Evolutionary conservation across 176 grass and related monocot genomes (phyloP).

Genomic region (Luzula sylvatica): DNA sequence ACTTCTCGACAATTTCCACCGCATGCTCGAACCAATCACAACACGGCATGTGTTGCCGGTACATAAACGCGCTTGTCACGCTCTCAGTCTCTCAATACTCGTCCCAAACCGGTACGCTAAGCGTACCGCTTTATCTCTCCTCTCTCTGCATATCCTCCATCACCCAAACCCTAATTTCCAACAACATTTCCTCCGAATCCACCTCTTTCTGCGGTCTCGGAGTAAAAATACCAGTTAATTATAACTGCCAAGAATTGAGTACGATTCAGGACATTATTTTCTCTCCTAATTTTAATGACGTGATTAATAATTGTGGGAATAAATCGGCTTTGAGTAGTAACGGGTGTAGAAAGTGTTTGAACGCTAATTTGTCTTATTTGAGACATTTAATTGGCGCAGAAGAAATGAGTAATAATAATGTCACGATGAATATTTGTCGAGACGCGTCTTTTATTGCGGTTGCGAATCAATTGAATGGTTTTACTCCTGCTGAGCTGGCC

Average conservation of each 20-base stretch:
- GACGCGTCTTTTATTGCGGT: constrained; percentile 91
- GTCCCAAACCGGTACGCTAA: constrained; percentile 54
- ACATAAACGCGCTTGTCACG: constrained; percentile 67
- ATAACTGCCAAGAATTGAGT: constrained; percentile 71
- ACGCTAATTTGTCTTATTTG: constrained; percentile 83
- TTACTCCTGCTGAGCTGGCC: constrained; percentile 48
- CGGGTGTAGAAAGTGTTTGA: constrained; percentile 86
- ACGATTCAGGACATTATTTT: constrained; percentile 59
- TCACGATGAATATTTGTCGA: constrained; percentile 74
- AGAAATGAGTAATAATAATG: constrained; percentile 50
- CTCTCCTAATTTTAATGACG: constrained; percentile 76
- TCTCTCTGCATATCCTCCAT: constrained; percentile 47
- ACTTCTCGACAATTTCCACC: constrained; percentile 51
- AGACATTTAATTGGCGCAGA: constrained; percentile 59
- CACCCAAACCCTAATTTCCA: constrained; percentile 48
- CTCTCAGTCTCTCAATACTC: constrained; percentile 74
- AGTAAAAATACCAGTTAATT: constrained; percentile 65
- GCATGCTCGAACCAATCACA: constrained; percentile 60
- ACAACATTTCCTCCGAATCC: constrained; percentile 43
- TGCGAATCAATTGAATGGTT: constrained; percentile 48
- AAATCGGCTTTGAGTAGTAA: constrained; percentile 29
- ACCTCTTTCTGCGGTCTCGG: constrained; percentile 69
- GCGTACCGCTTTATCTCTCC: constrained; percentile 51
- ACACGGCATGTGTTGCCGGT: constrained; percentile 74
- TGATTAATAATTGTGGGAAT: constrained; percentile 40